These are phyloP conservation scores for Beverwykella pulmonaria DNA, from an alignment of 495 filamentous ascomycete genomes.

Conservation along the genomic window DNA sequence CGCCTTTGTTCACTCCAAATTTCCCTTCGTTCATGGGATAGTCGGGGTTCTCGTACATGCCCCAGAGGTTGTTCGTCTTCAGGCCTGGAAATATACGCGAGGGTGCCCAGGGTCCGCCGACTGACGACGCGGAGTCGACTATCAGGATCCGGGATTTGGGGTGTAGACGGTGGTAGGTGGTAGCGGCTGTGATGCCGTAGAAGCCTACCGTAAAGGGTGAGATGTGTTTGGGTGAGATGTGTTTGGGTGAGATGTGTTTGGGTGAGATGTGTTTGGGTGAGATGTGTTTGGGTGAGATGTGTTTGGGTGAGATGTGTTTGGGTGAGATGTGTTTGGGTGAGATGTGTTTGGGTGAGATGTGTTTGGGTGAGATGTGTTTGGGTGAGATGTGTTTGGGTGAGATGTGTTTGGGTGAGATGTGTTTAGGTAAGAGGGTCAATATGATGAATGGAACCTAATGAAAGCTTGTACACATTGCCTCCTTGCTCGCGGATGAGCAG, in stretches of 20 bases:
- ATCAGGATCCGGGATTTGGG: conserved; percentile 55
- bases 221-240: neutral
- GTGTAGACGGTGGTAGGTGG: conserved; percentile 61
- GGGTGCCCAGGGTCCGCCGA: conserved; percentile 72
- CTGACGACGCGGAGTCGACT: conserved; percentile 56
- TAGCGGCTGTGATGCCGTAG: conserved; percentile 62
- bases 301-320: too few species aligned
- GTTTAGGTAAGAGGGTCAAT: neutral
- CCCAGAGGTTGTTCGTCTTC: conserved; percentile 64
- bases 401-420: too few species aligned
- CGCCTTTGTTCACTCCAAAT: conserved; percentile 53
- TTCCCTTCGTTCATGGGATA: conserved; percentile 64
- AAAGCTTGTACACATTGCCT: neutral
- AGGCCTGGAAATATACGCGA: conserved; percentile 64
- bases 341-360: too few species aligned
- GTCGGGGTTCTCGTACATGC: conserved; percentile 71
- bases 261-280: too few species aligned
- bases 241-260: too few species aligned
- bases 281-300: too few species aligned
- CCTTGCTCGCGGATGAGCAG: neutral
- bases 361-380: too few species aligned
- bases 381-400: too few species aligned
- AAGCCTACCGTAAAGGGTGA: conserved; percentile 47
- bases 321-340: too few species aligned
- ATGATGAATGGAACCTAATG: too few species aligned